A percentile compares a stretch with the other conserved stretches of the same genome.
phyloP scores from a whole-genome alignment of 208 protist species.

The Acanthamoeba triangularis region DNA sequence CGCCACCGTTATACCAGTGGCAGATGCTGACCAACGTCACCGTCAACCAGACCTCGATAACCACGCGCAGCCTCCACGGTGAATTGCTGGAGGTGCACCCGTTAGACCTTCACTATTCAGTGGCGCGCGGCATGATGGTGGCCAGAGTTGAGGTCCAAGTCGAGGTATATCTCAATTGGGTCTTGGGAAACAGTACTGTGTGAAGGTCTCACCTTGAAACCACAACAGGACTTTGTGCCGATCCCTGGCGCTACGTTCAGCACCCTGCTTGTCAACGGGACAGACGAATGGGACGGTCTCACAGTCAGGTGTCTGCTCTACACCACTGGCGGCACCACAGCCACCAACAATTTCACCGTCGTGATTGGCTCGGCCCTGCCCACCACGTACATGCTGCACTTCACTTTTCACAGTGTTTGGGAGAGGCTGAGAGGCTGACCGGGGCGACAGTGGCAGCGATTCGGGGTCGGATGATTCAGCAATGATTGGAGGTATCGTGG shows the following conservation, averaged over 20 bases:
- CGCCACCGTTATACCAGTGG: neutral
- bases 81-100: neutral
- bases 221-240: neutral
- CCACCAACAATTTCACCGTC: conserved; percentile 14
- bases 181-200: neutral
- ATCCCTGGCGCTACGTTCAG: neutral
- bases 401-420: too few relatives aligned
- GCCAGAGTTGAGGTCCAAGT: neutral
- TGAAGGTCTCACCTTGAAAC: neutral
- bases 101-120: too few relatives aligned
- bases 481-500: neutral
- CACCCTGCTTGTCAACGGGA: neutral
- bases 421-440: too few relatives aligned
- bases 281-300: neutral
- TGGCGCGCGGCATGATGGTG: neutral
- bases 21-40: neutral
- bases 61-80: neutral
- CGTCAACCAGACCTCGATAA: neutral
- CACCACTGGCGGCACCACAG: neutral
- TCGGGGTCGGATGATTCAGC: neutral
- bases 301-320: neutral
- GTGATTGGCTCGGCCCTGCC: neutral
- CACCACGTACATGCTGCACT: neutral
- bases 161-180: neutral
- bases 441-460: neutral